Evolutionary conservation across 2,329 filamentous ascomycete species (phyloP).

Genomic region (Tolypocladium tropicale): DNA sequence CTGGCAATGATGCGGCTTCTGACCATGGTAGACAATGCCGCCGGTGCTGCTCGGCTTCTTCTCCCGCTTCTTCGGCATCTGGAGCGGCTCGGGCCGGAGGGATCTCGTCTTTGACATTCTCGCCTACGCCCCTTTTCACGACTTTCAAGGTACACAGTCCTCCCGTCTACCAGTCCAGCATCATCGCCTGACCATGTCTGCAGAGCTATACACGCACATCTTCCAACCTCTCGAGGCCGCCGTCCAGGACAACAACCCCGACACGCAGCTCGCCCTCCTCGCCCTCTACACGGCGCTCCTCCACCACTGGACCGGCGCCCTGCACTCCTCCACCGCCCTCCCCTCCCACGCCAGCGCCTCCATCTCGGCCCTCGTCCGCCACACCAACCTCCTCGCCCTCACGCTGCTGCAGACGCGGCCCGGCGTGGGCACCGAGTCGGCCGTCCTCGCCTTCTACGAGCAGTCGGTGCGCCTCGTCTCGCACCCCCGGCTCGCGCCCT

Average conservation of each 20-base stretch:
- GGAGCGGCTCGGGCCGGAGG: slow-evolving; percentile 50
- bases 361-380: slow-evolving; percentile 31
- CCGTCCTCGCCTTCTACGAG: slow-evolving; percentile 62
- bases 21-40: slow-evolving; percentile 29
- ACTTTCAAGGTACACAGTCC: slow-evolving; percentile 42
- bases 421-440: slow-evolving; percentile 34
- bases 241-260: slow-evolving; percentile 35
- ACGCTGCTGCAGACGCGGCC: slow-evolving; percentile 46
- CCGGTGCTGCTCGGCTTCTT: slow-evolving; percentile 40
- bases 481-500: slow-evolving; percentile 35
- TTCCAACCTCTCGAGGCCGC: slow-evolving; percentile 41
- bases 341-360: slow-evolving; percentile 24
- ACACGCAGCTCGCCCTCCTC: slow-evolving; percentile 51
- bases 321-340: slow-evolving; percentile 29
- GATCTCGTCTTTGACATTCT: slow-evolving; percentile 48
- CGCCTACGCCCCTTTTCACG: slow-evolving; percentile 40
- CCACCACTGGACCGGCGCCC: slow-evolving; percentile 42
- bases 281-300: slow-evolving; percentile 58
- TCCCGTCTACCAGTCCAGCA: not conserved
- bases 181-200: not conserved
- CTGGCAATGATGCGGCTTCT: not conserved
- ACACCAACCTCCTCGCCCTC: slow-evolving; percentile 46
- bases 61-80: slow-evolving; percentile 41
- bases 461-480: slow-evolving; percentile 46
- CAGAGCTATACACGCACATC: slow-evolving; percentile 40